Conservation (phyloP, 768 basidiomycete species). For the Tephrocybe rancida region DNA sequence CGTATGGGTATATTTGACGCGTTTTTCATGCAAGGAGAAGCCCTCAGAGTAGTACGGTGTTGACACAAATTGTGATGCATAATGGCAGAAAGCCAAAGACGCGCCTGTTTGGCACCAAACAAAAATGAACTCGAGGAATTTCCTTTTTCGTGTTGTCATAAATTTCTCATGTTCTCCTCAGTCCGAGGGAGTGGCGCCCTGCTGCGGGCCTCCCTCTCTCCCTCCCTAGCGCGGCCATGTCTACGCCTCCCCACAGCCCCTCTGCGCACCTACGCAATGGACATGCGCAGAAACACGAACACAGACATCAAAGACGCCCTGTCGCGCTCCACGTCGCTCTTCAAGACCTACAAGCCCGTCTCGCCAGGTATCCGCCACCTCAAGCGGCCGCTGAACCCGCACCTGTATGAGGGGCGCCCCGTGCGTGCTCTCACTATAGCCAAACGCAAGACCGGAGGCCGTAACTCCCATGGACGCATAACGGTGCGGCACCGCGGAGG, state of each 20-base stretch:
- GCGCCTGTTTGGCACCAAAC: constrained; percentile 14
- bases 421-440: constrained; percentile 81
- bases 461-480: constrained; percentile 81
- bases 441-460: constrained; percentile 82
- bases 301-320: constrained; percentile 44
- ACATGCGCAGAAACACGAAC: constrained; percentile 36
- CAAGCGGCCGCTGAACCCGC: constrained; percentile 76
- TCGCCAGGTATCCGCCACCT: constrained; percentile 88
- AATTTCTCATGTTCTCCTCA: constrained; percentile 44
- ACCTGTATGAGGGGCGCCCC: constrained; percentile 87
- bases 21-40: no score
- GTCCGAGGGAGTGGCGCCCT: constrained; percentile 40
- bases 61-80: no score
- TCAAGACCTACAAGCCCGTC: constrained; percentile 90
- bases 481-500: constrained; percentile 91
- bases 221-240: constrained; percentile 21
- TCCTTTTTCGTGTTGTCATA: constrained; percentile 22
- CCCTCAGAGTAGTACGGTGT: no score
- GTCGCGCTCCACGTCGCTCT: constrained; percentile 55
- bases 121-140: constrained; percentile 7
- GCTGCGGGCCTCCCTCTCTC: constrained; percentile 37
- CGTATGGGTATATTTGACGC: no score
- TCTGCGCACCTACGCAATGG: constrained; percentile 34
- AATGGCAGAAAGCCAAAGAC: neutral
- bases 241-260: constrained; percentile 14